Conservation (phyloP, 108 stramenopile species). For the Cyclotella baltica region DNA sequence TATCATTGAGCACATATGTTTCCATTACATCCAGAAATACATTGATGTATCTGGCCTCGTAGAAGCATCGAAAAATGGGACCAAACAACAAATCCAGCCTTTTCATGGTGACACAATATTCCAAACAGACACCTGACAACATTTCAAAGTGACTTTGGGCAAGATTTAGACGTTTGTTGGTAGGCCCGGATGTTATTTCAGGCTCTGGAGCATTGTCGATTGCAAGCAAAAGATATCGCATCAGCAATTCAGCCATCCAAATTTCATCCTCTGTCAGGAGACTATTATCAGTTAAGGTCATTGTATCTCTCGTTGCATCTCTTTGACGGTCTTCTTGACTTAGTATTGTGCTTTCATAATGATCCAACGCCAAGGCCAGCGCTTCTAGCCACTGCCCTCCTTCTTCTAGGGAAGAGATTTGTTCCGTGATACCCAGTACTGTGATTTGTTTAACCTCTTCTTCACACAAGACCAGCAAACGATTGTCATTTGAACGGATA, state of each 20-base stretch:
- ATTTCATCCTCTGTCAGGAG: conserved; percentile 80
- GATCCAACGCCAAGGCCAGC: conserved; percentile 86
- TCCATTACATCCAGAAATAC: conserved; percentile 90
- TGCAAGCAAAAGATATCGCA: conserved; percentile 87
- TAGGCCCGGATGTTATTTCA: conserved; percentile 7
- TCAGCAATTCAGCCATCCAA: conserved; percentile 85
- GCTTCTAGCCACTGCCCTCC: conserved; percentile 97
- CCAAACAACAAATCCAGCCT: conserved; percentile 90
- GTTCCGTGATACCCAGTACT: conserved; percentile 63
- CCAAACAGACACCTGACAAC: conserved; percentile 91
- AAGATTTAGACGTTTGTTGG: conserved; percentile 59
- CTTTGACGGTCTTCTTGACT: conserved; percentile 77
- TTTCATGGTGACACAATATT: conserved; percentile 87
- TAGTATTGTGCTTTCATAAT: conserved; percentile 79
- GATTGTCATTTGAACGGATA: conserved; percentile 74
- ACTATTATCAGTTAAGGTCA: conserved; percentile 8
- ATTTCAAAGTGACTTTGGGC: conserved; percentile 92
- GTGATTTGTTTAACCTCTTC: conserved; percentile 74
- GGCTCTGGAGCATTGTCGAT: conserved; percentile 91
- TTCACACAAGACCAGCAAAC: conserved; percentile 77
- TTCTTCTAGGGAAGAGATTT: conserved; percentile 79
- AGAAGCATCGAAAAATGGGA: conserved; percentile 83
- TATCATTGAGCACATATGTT: conserved; percentile 89
- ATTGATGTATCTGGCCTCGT: conserved; percentile 63
- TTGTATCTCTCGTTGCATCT: conserved; percentile 30